These are phyloP conservation scores for Rasamsonia emersonii DNA, from an alignment of 2,329 filamentous ascomycete genomes.

Conservation along the genomic window DNA sequence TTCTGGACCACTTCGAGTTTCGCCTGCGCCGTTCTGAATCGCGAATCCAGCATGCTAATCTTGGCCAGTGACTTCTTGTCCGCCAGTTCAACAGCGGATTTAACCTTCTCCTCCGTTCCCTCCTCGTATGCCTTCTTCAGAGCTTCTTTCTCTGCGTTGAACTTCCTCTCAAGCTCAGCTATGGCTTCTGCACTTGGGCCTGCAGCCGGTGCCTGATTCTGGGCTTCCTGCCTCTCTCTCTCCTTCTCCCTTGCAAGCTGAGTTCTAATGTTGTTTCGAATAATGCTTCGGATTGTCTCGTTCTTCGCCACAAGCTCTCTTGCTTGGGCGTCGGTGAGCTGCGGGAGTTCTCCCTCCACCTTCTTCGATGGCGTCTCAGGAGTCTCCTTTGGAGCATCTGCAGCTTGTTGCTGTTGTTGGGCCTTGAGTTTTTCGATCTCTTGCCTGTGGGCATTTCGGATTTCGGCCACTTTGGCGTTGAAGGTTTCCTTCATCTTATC, in stretches of 20 bases:
- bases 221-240: conserved; percentile 32
- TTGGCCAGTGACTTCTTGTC: conserved; percentile 66
- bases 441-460: conserved; percentile 41
- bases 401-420: conserved; percentile 38
- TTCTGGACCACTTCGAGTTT: conserved; percentile 73
- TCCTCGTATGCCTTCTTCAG: conserved; percentile 43
- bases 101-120: conserved; percentile 51
- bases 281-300: conserved; percentile 39
- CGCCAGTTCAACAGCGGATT: conserved; percentile 57
- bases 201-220: conserved; percentile 13
- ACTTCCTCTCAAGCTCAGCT: conserved; percentile 29
- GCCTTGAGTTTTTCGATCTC: conserved; percentile 41
- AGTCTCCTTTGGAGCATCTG: conserved; percentile 15
- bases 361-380: conserved; percentile 22
- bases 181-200: conserved; percentile 26
- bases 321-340: conserved; percentile 42
- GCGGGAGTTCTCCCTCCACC: conserved; percentile 26
- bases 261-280: conserved; percentile 51
- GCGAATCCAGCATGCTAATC: conserved; percentile 70
- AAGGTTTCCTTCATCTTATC: conserved; percentile 58
- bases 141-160: conserved; percentile 31
- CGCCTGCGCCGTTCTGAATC: conserved; percentile 53
- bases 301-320: conserved; percentile 44
- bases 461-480: conserved; percentile 58
- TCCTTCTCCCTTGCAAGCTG: conserved; percentile 33